Conservation (phyloP, 2,329 filamentous ascomycete species). For the Dothistroma pini region DNA sequence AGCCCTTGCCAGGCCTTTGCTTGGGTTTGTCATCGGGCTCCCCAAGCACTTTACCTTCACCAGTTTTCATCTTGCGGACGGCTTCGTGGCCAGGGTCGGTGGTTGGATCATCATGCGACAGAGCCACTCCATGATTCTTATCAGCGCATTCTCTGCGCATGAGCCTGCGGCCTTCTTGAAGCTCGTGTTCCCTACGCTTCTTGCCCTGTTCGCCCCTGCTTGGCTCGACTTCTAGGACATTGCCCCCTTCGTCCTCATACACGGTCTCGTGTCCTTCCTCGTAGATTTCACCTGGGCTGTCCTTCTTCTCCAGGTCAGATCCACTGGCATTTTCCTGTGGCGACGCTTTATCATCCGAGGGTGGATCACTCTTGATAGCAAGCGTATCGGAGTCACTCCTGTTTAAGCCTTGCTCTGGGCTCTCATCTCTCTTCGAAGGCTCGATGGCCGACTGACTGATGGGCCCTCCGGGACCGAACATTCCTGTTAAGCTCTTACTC, state of each 20-base stretch:
- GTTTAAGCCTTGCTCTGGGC: slow-evolving; percentile 32
- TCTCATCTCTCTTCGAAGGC: slow-evolving; percentile 50
- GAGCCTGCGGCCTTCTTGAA: slow-evolving; percentile 48
- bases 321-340: slow-evolving; percentile 17
- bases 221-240: slow-evolving; percentile 68
- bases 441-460: slow-evolving; percentile 87
- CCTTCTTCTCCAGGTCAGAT: slow-evolving; percentile 25
- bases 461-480: slow-evolving; percentile 74
- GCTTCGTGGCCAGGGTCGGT: slow-evolving; percentile 42
- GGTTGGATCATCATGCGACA: slow-evolving; percentile 46
- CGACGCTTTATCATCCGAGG: slow-evolving; percentile 20
- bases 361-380: slow-evolving; percentile 37
- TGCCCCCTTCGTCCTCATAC: slow-evolving; percentile 81
- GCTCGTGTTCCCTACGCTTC: slow-evolving; percentile 60
- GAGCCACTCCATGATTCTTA: slow-evolving; percentile 40
- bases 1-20: slow-evolving; percentile 38
- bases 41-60: slow-evolving; percentile 73
- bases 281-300: slow-evolving; percentile 61
- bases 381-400: slow-evolving; percentile 45
- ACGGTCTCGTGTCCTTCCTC: slow-evolving; percentile 76
- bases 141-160: slow-evolving; percentile 51
- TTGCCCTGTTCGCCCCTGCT: slow-evolving; percentile 41
- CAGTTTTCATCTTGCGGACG: slow-evolving; percentile 65
- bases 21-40: slow-evolving; percentile 46
- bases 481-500: slow-evolving; percentile 64